These are phyloP conservation scores for Friedmanniomyces endolithicus DNA, from an alignment of 495 filamentous ascomycete genomes.

Conservation along the genomic window DNA sequence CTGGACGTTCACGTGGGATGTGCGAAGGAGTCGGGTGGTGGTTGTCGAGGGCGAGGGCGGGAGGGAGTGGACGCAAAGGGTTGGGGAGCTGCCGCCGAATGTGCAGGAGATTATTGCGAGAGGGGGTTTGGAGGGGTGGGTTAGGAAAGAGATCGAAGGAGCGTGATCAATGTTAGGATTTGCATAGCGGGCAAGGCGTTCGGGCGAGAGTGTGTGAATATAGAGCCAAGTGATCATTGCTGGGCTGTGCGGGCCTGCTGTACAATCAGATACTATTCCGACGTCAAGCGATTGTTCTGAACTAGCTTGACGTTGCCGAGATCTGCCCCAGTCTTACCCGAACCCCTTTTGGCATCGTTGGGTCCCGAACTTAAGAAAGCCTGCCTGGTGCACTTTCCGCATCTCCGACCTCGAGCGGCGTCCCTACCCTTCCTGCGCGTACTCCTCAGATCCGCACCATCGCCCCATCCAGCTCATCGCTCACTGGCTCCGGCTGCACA, in stretches of 20 bases:
- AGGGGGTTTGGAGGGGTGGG: constrained; percentile 74
- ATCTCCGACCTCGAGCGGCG: no score
- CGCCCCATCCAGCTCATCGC: no score
- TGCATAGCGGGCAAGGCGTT: background rate
- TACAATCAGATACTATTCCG: no score
- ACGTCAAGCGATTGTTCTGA: no score
- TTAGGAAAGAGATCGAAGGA: constrained; percentile 49
- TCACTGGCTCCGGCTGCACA: background rate
- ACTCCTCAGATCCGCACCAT: background rate
- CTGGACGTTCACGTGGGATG: constrained; percentile 83
- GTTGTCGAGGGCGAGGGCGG: constrained; percentile 57
- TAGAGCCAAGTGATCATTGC: no score
- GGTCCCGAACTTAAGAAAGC: no score
- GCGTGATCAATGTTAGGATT: background rate
- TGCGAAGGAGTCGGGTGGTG: constrained; percentile 52
- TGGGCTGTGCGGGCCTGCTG: no score
- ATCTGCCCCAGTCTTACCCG: no score
- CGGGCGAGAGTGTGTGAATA: background rate
- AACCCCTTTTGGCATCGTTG: no score
- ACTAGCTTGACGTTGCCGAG: no score
- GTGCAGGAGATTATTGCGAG: constrained; percentile 56
- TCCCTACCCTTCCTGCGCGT: background rate
- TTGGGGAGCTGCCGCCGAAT: constrained; percentile 74
- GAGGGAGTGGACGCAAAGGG: constrained; percentile 60
- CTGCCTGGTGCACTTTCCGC: no score